Base-by-base conservation (phyloP, 2,329 filamentous ascomycete genomes). In the Fusarium nygamai region DNA sequence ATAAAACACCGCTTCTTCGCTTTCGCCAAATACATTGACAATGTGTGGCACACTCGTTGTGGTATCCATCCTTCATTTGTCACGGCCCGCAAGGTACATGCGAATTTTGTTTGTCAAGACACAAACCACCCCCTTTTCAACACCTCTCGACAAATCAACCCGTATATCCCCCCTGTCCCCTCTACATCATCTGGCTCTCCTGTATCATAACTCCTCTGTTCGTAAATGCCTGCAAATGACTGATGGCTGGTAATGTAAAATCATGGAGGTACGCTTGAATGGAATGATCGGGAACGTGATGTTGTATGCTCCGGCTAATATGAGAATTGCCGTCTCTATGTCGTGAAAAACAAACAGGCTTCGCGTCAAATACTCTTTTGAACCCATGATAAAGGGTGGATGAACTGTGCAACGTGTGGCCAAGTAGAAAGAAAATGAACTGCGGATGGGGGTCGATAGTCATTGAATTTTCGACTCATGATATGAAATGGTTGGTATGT, bases 191-290 rank as follows among this genome's bases (percentile, higher is more conserved):
- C 56, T 38, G 36, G 51, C 38, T 54, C 51, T 22, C 61, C 56
- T 41, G 57, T 57, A 65, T 66, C 53, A 63, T 50, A 69, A 77
- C 63, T 69, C 56, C 68, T 44, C 63, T 61, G 56, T 63, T 76
- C 62, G 66, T 75, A 75, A 78, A 77, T 71, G 73, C 64, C 56
- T 70, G 58, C 67, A 72, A 78, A 77, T 76, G 73, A 78, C 56
- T 59, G 67, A 71, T 76, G 68, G 53, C 67, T 66, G 34, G 50
- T 48, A 68, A 76, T 76, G 69, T 61, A 77, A 71, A 71, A 72
- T 74, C 72, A 72, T 72, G 51, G 63, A 67, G 48, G 67, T 64
- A 57, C 67, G 69, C 72, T 75, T 69, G 47, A 73, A 76, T 67
- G 58, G 39, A 73, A 77, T 65, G 64, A 76, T 69, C 56, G 65